These are phyloP conservation scores for Lepidium sativum DNA, from an alignment of 345 rosid genomes.

Conservation along the genomic window DNA sequence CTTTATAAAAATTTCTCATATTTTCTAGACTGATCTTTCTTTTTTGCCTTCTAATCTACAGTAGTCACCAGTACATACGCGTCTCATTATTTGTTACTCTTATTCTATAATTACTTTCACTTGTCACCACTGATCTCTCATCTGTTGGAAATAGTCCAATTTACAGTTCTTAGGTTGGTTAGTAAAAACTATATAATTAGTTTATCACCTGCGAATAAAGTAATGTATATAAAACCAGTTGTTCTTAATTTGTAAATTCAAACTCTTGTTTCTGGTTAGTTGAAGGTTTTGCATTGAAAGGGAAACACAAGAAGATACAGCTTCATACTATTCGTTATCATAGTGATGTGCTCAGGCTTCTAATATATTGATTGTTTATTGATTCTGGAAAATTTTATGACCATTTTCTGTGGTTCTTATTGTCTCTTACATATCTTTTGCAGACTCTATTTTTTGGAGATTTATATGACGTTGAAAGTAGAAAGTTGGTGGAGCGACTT, in stretches of 20 bases:
- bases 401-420: background rate
- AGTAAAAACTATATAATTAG: background rate
- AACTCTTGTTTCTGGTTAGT: background rate
- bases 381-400: background rate
- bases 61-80: background rate
- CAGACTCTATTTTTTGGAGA: slow-evolving; percentile 87
- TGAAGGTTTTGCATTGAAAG: background rate
- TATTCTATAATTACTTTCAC: background rate
- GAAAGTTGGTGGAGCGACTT: slow-evolving; percentile 82
- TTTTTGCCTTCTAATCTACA: background rate
- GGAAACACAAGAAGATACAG: background rate
- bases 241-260: background rate
- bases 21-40: background rate
- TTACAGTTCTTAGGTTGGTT: slow-evolving; percentile 2
- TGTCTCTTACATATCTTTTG: slow-evolving; percentile 11
- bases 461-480: slow-evolving; percentile 68
- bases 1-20: background rate
- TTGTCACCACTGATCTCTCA: background rate
- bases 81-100: background rate
- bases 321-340: background rate
- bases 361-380: background rate
- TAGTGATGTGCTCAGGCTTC: background rate
- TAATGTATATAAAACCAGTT: background rate
- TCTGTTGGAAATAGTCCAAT: background rate
- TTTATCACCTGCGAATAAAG: background rate